Conservation (phyloP, 2,329 filamentous ascomycete genomes). For the Cryphonectria japonica region DNA sequence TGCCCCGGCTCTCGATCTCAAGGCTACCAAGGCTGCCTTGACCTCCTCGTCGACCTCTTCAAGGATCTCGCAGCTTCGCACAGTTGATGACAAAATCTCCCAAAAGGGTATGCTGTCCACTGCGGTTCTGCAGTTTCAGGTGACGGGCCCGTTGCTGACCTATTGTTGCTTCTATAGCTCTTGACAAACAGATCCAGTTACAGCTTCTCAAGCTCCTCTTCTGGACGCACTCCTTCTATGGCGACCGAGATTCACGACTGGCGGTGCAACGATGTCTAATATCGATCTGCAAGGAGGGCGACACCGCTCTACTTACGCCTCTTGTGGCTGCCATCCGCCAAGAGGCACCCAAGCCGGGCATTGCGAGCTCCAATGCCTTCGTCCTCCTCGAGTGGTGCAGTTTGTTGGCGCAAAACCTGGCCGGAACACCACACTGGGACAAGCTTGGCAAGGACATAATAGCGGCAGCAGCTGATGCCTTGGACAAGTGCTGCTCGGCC, state of each 20-base stretch:
- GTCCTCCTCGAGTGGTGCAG: slow-evolving; percentile 91
- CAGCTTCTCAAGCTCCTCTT: slow-evolving; percentile 75
- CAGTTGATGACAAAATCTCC: slow-evolving; percentile 59
- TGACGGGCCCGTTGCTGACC: slow-evolving; percentile 20
- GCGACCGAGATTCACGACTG: slow-evolving; percentile 80
- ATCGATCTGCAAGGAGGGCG: slow-evolving; percentile 60
- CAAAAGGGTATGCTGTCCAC: slow-evolving; percentile 52
- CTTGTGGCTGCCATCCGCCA: slow-evolving; percentile 70
- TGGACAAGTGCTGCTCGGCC: slow-evolving; percentile 78
- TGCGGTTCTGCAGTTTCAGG: slow-evolving; percentile 9
- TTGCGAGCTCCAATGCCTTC: slow-evolving; percentile 81
- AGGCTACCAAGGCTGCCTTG: slow-evolving; percentile 53
- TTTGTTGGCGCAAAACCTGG: slow-evolving; percentile 73
- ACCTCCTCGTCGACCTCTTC: slow-evolving; percentile 64
- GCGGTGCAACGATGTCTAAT: slow-evolving; percentile 82
- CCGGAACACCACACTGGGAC: slow-evolving; percentile 64
- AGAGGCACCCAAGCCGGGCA: slow-evolving; percentile 76
- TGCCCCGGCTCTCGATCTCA: slow-evolving; percentile 52
- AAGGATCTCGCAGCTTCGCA: slow-evolving; percentile 58
- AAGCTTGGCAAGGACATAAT: slow-evolving; percentile 69
- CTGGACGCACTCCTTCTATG: slow-evolving; percentile 83
- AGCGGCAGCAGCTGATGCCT: slow-evolving; percentile 68
- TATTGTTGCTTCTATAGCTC: slow-evolving; percentile 41
- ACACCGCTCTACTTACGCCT: slow-evolving; percentile 62
- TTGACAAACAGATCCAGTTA: slow-evolving; percentile 53